phyloP scores from a whole-genome alignment of 805 yeast species.

The Nakazawaea pomicola region DNA sequence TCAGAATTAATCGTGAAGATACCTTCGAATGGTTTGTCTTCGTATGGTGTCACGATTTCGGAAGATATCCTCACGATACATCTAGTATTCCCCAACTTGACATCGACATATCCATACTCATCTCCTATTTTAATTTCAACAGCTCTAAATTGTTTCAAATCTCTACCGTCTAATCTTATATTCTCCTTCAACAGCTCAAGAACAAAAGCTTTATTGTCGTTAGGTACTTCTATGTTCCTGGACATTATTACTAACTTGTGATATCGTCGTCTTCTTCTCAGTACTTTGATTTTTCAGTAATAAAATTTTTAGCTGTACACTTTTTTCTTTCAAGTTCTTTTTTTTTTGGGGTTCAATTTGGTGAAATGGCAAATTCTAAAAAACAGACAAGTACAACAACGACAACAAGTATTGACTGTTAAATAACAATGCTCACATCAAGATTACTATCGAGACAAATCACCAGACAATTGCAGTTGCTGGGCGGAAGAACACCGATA shows the following conservation, averaged over 20 bases:
- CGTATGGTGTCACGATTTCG: constrained; percentile 72
- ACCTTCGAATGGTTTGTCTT: constrained; percentile 94
- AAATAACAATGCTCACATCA: not conserved
- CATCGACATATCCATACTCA: constrained; percentile 78
- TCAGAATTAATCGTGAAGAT: constrained; percentile 80
- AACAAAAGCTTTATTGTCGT: constrained; percentile 58
- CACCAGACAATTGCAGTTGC: not conserved
- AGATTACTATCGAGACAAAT: not conserved
- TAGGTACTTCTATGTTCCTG: constrained; percentile 54
- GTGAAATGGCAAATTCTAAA: no score
- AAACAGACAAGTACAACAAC: no score
- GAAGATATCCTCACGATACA: constrained; percentile 72
- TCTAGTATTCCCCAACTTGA: constrained; percentile 70
- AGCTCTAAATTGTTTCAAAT: constrained; percentile 56
- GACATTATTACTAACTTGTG: constrained; percentile 38
- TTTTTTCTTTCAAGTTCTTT: no score
- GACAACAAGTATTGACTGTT: no score
- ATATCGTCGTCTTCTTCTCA: not conserved
- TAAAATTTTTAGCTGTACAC: no score
- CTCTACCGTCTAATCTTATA: constrained; percentile 65
- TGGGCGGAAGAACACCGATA: not conserved
- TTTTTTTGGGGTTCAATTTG: no score
- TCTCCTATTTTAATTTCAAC: constrained; percentile 61
- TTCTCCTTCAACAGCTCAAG: constrained; percentile 58
- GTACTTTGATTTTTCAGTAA: not conserved